A percentile compares a stretch with the other conserved stretches of the same genome.
Evolutionary conservation across 2,329 filamentous ascomycete species (phyloP).

Genomic region (Calonectria pteridis): DNA sequence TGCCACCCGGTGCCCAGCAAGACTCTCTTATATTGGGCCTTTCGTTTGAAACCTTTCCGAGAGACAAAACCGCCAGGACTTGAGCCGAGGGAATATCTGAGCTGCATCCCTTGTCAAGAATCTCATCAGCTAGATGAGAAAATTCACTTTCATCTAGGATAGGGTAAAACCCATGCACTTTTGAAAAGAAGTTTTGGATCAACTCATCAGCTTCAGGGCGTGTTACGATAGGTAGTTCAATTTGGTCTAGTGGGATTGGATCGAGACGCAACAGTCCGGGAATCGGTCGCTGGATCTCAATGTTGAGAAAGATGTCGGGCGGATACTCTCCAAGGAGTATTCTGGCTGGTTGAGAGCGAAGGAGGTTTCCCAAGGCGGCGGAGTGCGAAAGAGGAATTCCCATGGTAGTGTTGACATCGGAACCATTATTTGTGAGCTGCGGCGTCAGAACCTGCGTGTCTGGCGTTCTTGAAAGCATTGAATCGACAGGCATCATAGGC

Average conservation of each 20-base stretch:
- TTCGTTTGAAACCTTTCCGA: conserved; percentile 29
- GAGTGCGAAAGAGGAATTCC: conserved; percentile 37
- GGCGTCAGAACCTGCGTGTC: conserved; percentile 25
- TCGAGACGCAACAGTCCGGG: conserved; percentile 25
- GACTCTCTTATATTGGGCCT: conserved; percentile 27
- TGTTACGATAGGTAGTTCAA: conserved; percentile 19
- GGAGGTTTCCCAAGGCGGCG: conserved; percentile 30
- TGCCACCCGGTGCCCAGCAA: conserved; percentile 26
- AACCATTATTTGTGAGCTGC: conserved; percentile 36
- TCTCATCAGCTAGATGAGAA: conserved; percentile 17
- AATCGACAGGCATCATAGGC: conserved; percentile 18
- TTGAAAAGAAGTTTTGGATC: conserved; percentile 27
- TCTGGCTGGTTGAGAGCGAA: conserved; percentile 32
- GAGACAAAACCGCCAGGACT: conserved; percentile 26
- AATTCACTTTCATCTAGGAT: conserved; percentile 32
- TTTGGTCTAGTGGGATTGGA: conserved; percentile 25
- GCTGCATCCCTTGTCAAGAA: conserved; percentile 3
- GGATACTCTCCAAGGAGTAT: conserved; percentile 30
- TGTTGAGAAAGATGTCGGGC: conserved; percentile 33
- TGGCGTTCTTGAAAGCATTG: conserved; percentile 23
- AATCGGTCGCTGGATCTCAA: conserved; percentile 29
- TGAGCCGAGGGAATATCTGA: conserved; percentile 31
- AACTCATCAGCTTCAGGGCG: conserved; percentile 29
- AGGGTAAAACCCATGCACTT: conserved; percentile 35
- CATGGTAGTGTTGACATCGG: conserved; percentile 38